Conservation (phyloP, 2,329 filamentous ascomycete species). For the Colletotrichum tropicale region DNA sequence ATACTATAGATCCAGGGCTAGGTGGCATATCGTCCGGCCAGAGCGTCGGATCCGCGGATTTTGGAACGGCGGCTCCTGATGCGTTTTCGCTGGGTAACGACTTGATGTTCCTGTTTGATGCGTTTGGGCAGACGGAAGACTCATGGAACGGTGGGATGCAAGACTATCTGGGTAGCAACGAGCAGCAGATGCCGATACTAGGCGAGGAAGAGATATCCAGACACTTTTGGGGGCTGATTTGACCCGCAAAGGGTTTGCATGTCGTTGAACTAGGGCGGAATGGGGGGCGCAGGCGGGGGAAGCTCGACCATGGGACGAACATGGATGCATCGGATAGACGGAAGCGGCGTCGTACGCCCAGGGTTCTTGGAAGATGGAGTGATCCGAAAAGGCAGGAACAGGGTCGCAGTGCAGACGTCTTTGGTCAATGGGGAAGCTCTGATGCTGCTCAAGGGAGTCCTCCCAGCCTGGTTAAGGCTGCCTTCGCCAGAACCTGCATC, state of each 20-base stretch:
- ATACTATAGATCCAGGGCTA: not conserved
- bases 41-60: not conserved
- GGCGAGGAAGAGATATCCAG: conserved; percentile 33
- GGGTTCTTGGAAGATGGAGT: not conserved
- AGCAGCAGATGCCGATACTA: not conserved
- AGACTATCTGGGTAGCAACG: not conserved
- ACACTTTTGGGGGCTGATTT: conserved; percentile 35
- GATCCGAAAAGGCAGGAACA: conserved; percentile 6
- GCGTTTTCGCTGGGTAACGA: conserved; percentile 37
- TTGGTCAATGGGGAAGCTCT: not conserved
- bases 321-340: not conserved
- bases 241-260: not conserved
- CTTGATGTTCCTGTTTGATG: conserved; percentile 38
- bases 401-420: not conserved
- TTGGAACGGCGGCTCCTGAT: conserved; percentile 28
- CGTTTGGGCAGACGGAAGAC: conserved; percentile 28
- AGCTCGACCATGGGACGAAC: not conserved
- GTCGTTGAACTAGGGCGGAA: not conserved
- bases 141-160: not conserved
- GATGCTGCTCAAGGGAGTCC: not conserved
- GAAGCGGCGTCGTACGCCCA: not conserved
- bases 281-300: not conserved
- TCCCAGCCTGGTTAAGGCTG: not conserved
- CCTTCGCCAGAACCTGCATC: not conserved
- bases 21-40: not conserved